Evolutionary conservation across 2,329 filamentous ascomycete species (phyloP).

Genomic region (Arthroderma uncinatum): DNA sequence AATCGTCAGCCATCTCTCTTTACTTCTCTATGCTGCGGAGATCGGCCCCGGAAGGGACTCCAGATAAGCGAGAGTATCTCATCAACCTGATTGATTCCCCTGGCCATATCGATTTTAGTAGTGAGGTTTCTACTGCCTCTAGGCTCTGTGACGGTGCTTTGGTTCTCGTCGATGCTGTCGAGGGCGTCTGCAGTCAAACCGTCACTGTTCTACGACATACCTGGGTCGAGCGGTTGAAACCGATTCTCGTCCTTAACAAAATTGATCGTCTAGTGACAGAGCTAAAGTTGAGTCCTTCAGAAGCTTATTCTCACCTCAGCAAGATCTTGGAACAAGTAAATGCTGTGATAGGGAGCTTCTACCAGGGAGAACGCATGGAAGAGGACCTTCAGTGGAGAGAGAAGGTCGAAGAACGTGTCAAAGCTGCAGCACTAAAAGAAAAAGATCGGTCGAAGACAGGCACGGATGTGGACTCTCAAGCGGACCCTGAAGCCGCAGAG

Average conservation of each 20-base stretch:
- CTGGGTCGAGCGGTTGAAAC: slow-evolving; percentile 92
- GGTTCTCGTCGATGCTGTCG: slow-evolving; percentile 89
- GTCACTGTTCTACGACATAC: slow-evolving; percentile 91
- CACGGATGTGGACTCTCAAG: slow-evolving; percentile 42
- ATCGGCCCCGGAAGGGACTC: slow-evolving; percentile 53
- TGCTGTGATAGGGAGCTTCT: slow-evolving; percentile 92
- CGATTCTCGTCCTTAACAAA: slow-evolving; percentile 93
- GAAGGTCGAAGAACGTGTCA: slow-evolving; percentile 75
- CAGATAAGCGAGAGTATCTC: slow-evolving; percentile 75
- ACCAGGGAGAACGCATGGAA: slow-evolving; percentile 96
- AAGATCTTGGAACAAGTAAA: slow-evolving; percentile 93
- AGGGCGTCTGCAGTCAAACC: slow-evolving; percentile 96
- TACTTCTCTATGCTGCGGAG: slow-evolving; percentile 86
- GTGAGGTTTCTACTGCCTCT: slow-evolving; percentile 92
- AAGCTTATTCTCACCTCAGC: slow-evolving; percentile 80
- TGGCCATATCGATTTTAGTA: slow-evolving; percentile 97
- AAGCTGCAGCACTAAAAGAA: slow-evolving; percentile 54
- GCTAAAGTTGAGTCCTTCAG: slow-evolving; percentile 79
- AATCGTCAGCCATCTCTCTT: slow-evolving; percentile 93
- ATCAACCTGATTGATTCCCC: slow-evolving; percentile 98
- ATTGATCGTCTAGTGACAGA: slow-evolving; percentile 92
- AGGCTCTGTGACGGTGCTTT: slow-evolving; percentile 88
- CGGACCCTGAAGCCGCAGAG: slow-evolving; percentile 41
- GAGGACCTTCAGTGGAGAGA: slow-evolving; percentile 95
- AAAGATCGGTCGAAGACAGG: slow-evolving; percentile 31